Base-by-base conservation (phyloP, 2,329 filamentous ascomycete genomes). In the Ceratocystis ficicola region DNA sequence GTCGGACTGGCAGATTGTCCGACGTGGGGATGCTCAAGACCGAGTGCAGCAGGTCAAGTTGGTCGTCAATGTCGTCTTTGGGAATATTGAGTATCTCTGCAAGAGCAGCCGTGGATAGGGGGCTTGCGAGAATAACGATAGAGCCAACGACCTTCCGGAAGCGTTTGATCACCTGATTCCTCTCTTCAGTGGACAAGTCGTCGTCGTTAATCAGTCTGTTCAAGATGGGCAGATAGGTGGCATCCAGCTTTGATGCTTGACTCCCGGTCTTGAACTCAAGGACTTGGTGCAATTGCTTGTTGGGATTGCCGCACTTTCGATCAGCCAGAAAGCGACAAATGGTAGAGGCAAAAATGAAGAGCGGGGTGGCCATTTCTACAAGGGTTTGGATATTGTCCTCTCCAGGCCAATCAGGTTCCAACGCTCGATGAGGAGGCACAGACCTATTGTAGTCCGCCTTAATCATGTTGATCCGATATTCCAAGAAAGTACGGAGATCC, bases 401-500 rank as follows among this genome's bases (percentile, higher is more conserved):
- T 22, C 10, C 22, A 57, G 52, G 52, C 52, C 52, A 57, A n/a
- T 57, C 52, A 25, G 48, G 48, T 12, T 12, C 22, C 1, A 22
- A 5, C 3, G 17, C 5, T 20, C 7, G 22, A 22, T 30, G 22
- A 28, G n/a, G 12, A 30, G 52, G 52, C 52, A 30, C n/a, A 30
- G 52, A 30, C 17, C n/a, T 15, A 28, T 57, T 57, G 28, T 57
- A 57, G 22, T 30, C 28, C 6, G n/a, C 30, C 52, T 57, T 57
- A 10, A 57, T 57, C 6, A 28, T 22, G 5, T 7, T 17, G 12
- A 57, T 25, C 2, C 30, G 22, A 65, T 79, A 76, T 32, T 79
- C 68, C 0, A 78, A 70, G 3, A 79, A 63, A 55, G 20, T 7
- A 0, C 5, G 0, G 7, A 46, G 65, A 20, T 32, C 36, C 28